Percentiles rank a stretch among this genome's conserved stretches.
Evolutionary conservation across 495 filamentous ascomycete genomes (phyloP).

Genomic region (Neurospora discreta): DNA sequence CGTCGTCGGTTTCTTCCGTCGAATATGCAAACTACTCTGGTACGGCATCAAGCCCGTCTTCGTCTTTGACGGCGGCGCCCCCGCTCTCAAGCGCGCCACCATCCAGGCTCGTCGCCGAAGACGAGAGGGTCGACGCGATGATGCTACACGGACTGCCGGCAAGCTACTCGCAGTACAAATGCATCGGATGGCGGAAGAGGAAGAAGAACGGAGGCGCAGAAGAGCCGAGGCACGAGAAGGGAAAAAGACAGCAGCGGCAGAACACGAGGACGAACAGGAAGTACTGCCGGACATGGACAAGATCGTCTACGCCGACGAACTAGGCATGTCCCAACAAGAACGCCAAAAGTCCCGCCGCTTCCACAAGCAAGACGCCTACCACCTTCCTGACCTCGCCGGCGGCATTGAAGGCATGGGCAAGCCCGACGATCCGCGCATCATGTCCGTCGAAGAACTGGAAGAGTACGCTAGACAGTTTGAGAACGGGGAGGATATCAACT

Average conservation of each 20-base stretch:
- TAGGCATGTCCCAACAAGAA: constrained; percentile 69
- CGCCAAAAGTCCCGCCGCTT: constrained; percentile 65
- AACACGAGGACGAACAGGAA: constrained; percentile 49
- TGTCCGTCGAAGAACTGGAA: constrained; percentile 87
- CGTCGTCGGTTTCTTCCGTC: constrained; percentile 92
- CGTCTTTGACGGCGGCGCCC: constrained; percentile 94
- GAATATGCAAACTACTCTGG: constrained; percentile 93
- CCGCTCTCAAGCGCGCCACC: constrained; percentile 81
- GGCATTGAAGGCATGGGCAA: constrained; percentile 75
- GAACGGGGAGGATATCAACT: constrained; percentile 85
- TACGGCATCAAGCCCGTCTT: constrained; percentile 96
- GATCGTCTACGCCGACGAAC: constrained; percentile 80
- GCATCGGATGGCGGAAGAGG: constrained; percentile 77
- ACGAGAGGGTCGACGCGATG: constrained; percentile 80
- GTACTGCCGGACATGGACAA: constrained; percentile 49
- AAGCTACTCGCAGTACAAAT: constrained; percentile 87
- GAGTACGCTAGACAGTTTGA: constrained; percentile 88
- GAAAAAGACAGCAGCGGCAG: constrained; percentile 6
- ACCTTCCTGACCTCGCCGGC: constrained; percentile 72
- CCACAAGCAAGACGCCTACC: constrained; percentile 85
- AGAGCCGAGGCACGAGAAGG: constrained; percentile 17
- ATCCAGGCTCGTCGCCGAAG: constrained; percentile 66
- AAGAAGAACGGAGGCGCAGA: constrained; percentile 52
- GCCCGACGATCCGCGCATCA: constrained; percentile 84
- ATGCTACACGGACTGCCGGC: constrained; percentile 83